Evolutionary conservation across 2,329 filamentous ascomycete species (phyloP).

Genomic region (Lasiodiplodia theobromae): DNA sequence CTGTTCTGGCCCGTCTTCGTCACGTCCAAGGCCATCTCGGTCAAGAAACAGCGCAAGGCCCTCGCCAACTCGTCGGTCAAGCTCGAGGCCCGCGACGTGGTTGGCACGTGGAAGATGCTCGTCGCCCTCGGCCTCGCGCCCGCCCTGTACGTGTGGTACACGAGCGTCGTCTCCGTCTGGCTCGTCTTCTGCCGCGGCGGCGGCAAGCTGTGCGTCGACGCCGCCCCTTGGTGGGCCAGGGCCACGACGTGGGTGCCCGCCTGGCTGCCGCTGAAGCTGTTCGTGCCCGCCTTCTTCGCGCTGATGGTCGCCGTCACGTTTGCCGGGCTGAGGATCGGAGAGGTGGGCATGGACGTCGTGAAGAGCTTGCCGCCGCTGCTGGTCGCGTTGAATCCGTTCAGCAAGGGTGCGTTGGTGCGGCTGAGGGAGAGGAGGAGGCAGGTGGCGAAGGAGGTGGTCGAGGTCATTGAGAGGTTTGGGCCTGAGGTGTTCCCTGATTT

Average conservation of each 20-base stretch:
- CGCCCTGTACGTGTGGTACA: slow-evolving; percentile 30
- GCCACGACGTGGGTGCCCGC: slow-evolving; percentile 79
- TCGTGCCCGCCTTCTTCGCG: slow-evolving; percentile 76
- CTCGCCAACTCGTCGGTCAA: slow-evolving; percentile 31
- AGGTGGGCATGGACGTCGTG: slow-evolving; percentile 93
- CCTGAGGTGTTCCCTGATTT: slow-evolving; percentile 90
- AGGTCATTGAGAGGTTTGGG: slow-evolving; percentile 87
- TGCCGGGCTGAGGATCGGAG: slow-evolving; percentile 85
- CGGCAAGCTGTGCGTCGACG: neutral
- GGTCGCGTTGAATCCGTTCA: slow-evolving; percentile 79
- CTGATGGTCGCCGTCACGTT: slow-evolving; percentile 86
- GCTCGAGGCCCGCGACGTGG: slow-evolving; percentile 31
- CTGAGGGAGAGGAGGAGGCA: slow-evolving; percentile 73
- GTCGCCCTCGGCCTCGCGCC: slow-evolving; percentile 31
- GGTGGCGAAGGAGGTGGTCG: slow-evolving; percentile 79
- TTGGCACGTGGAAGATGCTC: slow-evolving; percentile 33
- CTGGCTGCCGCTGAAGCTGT: slow-evolving; percentile 78
- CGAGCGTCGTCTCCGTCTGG: slow-evolving; percentile 8
- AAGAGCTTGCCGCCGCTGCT: slow-evolving; percentile 92
- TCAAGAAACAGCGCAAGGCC: slow-evolving; percentile 31
- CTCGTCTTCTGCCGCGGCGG: slow-evolving; percentile 3
- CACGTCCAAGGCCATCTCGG: slow-evolving; percentile 31
- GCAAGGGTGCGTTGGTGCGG: slow-evolving; percentile 78
- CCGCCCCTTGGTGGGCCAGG: slow-evolving; percentile 60
- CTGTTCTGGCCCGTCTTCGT: slow-evolving; percentile 25